Conservation (phyloP, 495 filamentous ascomycete genomes). For the Geoglossum glabrum region DNA sequence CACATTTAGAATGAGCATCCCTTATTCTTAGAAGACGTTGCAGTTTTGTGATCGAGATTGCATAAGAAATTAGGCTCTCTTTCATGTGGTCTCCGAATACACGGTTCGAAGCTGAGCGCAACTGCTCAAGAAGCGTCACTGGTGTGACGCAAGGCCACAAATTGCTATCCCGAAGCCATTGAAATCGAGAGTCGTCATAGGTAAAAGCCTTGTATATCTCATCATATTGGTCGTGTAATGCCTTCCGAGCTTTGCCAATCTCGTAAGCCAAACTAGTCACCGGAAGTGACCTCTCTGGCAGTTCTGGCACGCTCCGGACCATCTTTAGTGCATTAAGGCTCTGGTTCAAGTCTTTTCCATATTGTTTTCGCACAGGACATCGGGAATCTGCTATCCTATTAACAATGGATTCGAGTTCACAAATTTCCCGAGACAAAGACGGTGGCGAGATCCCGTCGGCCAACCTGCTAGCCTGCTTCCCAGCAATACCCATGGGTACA, state of each 20-base stretch:
- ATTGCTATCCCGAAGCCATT: slow-evolving; percentile 27
- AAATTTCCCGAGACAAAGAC: slow-evolving; percentile 4
- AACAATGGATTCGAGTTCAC: slow-evolving; percentile 21
- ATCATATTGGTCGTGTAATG: slow-evolving; percentile 7
- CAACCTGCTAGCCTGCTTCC: slow-evolving; percentile 6
- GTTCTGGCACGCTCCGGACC: slow-evolving; percentile 9
- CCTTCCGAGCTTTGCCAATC: slow-evolving; percentile 9
- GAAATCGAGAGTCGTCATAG: slow-evolving; percentile 13
- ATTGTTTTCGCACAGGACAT: slow-evolving; percentile 15
- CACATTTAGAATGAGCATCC: slow-evolving; percentile 11
- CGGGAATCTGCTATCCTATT: slow-evolving; percentile 13
- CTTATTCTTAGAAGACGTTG: slow-evolving; percentile 25
- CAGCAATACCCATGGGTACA: neutral
- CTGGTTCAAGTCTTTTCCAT: slow-evolving; percentile 23
- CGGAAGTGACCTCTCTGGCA: slow-evolving; percentile 8
- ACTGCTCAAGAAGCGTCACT: slow-evolving; percentile 27
- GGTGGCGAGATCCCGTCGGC: neutral
- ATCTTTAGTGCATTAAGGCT: slow-evolving; percentile 17
- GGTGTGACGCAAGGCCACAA: slow-evolving; percentile 34
- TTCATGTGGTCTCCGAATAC: slow-evolving; percentile 24
- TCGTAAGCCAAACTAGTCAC: no score
- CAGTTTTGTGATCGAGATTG: slow-evolving; percentile 20
- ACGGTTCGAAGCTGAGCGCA: slow-evolving; percentile 21
- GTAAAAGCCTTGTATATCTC: slow-evolving; percentile 15
- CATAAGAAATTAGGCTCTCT: slow-evolving; percentile 24